Conservation (phyloP, 2,329 filamentous ascomycete species). For the Neocatenulostroma microsporum region DNA sequence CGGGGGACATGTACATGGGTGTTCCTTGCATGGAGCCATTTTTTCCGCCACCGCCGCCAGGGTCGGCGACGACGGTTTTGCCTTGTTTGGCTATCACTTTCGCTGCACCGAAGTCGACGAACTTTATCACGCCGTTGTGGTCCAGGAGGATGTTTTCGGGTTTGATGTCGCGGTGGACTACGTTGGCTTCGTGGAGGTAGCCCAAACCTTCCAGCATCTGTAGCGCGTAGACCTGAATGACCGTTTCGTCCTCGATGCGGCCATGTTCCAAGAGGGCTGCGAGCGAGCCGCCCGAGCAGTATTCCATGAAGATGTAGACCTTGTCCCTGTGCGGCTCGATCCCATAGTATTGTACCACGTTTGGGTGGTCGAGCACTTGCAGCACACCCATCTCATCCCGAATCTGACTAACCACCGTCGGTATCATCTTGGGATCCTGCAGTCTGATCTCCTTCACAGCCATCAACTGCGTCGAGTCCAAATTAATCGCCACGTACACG, state of each 20-base stretch:
- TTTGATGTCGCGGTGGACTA: slow-evolving; percentile 96
- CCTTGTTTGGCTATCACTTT: slow-evolving; percentile 94
- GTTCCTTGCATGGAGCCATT: slow-evolving; percentile 90
- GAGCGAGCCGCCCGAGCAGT: slow-evolving; percentile 89
- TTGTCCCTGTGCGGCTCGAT: slow-evolving; percentile 98
- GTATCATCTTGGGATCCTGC: slow-evolving; percentile 93
- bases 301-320: slow-evolving; percentile 99
- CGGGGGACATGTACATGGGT: slow-evolving; percentile 99
- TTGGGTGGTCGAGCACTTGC: slow-evolving; percentile 92
- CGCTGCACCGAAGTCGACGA: slow-evolving; percentile 95
- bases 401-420: slow-evolving; percentile 87
- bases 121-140: slow-evolving; percentile 97
- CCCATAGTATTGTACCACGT: slow-evolving; percentile 94
- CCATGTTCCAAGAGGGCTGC: slow-evolving; percentile 87
- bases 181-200: slow-evolving; percentile 84
- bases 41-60: slow-evolving; percentile 27
- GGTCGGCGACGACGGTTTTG: slow-evolving; percentile 64
- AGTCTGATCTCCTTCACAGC: slow-evolving; percentile 97
- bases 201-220: slow-evolving; percentile 90
- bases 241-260: slow-evolving; percentile 93
- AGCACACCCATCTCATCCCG: slow-evolving; percentile 95
- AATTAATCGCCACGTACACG: slow-evolving; percentile 93
- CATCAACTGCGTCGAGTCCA: slow-evolving; percentile 94
- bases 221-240: slow-evolving; percentile 92
- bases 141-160: slow-evolving; percentile 95